These are phyloP conservation scores for Albugo candida DNA, from an alignment of 352 stramenopile species.

Conservation along the genomic window DNA sequence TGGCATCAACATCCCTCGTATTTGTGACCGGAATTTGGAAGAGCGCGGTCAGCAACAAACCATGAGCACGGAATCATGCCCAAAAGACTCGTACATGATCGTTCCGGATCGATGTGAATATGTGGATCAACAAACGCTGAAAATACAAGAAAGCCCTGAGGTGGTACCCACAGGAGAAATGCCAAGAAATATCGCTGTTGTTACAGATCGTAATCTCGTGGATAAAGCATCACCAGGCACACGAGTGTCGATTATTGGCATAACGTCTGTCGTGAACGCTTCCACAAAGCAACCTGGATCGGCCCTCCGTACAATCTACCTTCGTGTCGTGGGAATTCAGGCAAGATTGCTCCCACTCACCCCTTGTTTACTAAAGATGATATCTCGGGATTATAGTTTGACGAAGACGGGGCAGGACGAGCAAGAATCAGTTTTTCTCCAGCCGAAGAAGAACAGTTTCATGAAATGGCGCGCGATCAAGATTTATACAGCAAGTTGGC, in stretches of 20 bases:
- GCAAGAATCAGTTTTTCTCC: slow-evolving; percentile 86
- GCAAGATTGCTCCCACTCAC: slow-evolving; percentile 13
- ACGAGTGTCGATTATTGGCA: slow-evolving; percentile 88
- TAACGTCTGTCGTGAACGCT: slow-evolving; percentile 87
- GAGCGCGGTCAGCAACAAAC: slow-evolving; percentile 19
- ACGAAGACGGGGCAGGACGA: slow-evolving; percentile 83
- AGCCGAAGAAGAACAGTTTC: slow-evolving; percentile 95
- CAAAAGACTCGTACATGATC: slow-evolving; percentile 86
- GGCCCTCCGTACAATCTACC: slow-evolving; percentile 86
- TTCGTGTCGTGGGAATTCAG: slow-evolving; percentile 92
- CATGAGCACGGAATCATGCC: slow-evolving; percentile 28
- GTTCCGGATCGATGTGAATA: slow-evolving; percentile 89
- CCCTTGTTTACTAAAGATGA: background rate
- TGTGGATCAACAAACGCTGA: slow-evolving; percentile 97
- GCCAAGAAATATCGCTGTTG: slow-evolving; percentile 90
- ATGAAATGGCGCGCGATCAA: slow-evolving; percentile 72
- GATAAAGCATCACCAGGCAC: slow-evolving; percentile 92
- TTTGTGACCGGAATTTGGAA: slow-evolving; percentile 52
- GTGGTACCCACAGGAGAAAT: slow-evolving; percentile 97
- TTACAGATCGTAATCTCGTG: slow-evolving; percentile 89
- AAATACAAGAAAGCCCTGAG: slow-evolving; percentile 92
- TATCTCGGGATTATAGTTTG: slow-evolving; percentile 19
- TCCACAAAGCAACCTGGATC: slow-evolving; percentile 52
- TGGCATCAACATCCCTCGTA: slow-evolving; percentile 61
- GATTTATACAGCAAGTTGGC: slow-evolving; percentile 89